A percentile compares a stretch with the other conserved stretches of the same genome.
phyloP scores from a whole-genome alignment of 176 grass and related monocot species.

The Avena insularis region DNA sequence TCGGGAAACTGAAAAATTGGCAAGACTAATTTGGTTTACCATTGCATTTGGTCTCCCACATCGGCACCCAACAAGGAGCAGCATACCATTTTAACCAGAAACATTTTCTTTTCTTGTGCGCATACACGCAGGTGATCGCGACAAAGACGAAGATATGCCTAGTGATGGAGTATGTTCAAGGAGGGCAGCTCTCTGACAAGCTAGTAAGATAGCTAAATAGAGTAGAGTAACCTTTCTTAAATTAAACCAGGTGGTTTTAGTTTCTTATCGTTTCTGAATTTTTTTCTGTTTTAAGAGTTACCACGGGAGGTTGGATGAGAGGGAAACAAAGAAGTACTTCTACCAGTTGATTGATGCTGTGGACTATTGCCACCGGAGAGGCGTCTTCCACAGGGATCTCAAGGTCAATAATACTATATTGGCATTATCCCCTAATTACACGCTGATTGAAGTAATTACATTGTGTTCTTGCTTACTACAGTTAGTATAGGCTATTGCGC shows the following conservation, averaged over 20 bases:
- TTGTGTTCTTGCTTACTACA: background rate
- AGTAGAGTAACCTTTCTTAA: background rate
- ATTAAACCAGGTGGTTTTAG: background rate
- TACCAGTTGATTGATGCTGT: slow-evolving; percentile 82
- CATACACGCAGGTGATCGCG: slow-evolving; percentile 55
- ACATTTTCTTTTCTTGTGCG: background rate
- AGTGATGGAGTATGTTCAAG: slow-evolving; percentile 80
- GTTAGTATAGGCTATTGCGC: background rate
- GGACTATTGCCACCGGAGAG: slow-evolving; percentile 76
- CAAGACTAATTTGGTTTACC: background rate
- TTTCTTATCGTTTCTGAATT: slow-evolving; percentile 14
- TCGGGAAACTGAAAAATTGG: background rate
- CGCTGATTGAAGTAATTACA: background rate
- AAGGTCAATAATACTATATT: slow-evolving; percentile 51
- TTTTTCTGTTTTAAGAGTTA: slow-evolving; percentile 46
- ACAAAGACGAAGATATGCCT: slow-evolving; percentile 77
- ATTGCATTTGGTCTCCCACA: background rate
- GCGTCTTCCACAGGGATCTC: slow-evolving; percentile 76
- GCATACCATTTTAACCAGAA: background rate
- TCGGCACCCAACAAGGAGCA: background rate
- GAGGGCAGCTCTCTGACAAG: slow-evolving; percentile 76
- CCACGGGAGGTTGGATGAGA: slow-evolving; percentile 62
- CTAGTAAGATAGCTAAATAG: slow-evolving; percentile 52
- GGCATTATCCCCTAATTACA: background rate
- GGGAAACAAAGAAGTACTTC: slow-evolving; percentile 74